Conservation (phyloP, 768 basidiomycete species). For the Amanita thiersii region DNA sequence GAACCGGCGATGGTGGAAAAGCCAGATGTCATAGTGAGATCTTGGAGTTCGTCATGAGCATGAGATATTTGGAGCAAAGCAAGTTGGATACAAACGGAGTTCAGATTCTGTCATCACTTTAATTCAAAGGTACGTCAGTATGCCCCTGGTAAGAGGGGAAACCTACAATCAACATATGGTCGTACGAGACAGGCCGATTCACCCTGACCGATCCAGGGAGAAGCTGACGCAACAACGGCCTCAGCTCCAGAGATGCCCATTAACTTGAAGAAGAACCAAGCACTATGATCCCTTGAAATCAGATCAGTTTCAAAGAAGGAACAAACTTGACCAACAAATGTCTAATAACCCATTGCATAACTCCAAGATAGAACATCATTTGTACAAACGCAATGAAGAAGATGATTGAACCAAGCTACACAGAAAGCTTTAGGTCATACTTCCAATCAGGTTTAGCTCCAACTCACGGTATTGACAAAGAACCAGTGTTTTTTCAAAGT, state of each 20-base stretch:
- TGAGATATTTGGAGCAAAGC: background rate
- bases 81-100: slow-evolving; percentile 37
- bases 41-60: slow-evolving; percentile 15
- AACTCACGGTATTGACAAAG: slow-evolving; percentile 67
- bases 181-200: slow-evolving; percentile 82
- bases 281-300: slow-evolving; percentile 29
- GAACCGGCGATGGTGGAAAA: slow-evolving; percentile 93
- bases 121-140: slow-evolving; percentile 2
- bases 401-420: slow-evolving; percentile 68
- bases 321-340: slow-evolving; percentile 52
- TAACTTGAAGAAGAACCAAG: slow-evolving; percentile 90
- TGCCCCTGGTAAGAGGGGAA: slow-evolving; percentile 7
- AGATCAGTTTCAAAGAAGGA: background rate
- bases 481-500: slow-evolving; percentile 70
- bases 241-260: slow-evolving; percentile 93
- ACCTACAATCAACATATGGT: slow-evolving; percentile 65
- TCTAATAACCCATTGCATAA: slow-evolving; percentile 91
- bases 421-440: slow-evolving; percentile 4
- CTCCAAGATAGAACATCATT: slow-evolving; percentile 84
- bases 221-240: slow-evolving; percentile 86
- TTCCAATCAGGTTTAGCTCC: slow-evolving; percentile 1
- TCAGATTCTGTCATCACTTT: slow-evolving; percentile 76
- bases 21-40: slow-evolving; percentile 84
- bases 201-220: slow-evolving; percentile 89
- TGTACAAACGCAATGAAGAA: slow-evolving; percentile 93